Base-by-base conservation (phyloP, 1,139 yeast species). In the Saccharomyces hybrid region DNA sequence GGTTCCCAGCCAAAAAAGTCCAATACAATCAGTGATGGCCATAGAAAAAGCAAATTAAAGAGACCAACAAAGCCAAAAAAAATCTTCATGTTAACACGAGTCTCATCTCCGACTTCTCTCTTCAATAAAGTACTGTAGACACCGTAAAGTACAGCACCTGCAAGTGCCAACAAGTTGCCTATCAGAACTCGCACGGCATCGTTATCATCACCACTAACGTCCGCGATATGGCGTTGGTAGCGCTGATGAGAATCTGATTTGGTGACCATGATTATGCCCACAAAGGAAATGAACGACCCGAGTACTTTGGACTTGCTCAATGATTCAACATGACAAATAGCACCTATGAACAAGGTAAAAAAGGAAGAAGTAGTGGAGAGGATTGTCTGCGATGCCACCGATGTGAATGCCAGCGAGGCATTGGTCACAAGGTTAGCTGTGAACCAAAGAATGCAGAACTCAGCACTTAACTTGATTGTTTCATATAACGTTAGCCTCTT, bases 31-130 rank as follows among this genome's bases (percentile, higher is more conserved):
- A 91, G 66, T 4, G 87, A 71, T 1, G 97, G 97, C 96, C 97
- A 89, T 50, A 89, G 69, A 11, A 82, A 70, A 0, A 87, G 63
- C 23, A 85, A 66, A 63, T 89, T 87, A 73, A 86, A 86, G 6
- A 90, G 72, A 0, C 98, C 98, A 23, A 91, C 97, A 70, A 86
- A 89, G 5, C 97, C 98, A 66, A 91, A 89, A 65, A 91, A 91
- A 44, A 89, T 75, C 67, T 84, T 87, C 73, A 95, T 87, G 68
- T 91, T 85, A 55, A 91, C 76, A 47, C 84, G 74, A 16, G 86
- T 75, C 65, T 89, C 97, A 57, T 80, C 81, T 50, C 79, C 78
- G 23, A 88, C 87, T 60, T 78, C 80, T 62, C 80, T 75, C 67
- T 90, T 90, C 53, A 91, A 75, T 54, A 91, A 70, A 8, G 93